phyloP scores from a whole-genome alignment of 2,329 filamentous ascomycete species.

The Colletotrichum trifolii region DNA sequence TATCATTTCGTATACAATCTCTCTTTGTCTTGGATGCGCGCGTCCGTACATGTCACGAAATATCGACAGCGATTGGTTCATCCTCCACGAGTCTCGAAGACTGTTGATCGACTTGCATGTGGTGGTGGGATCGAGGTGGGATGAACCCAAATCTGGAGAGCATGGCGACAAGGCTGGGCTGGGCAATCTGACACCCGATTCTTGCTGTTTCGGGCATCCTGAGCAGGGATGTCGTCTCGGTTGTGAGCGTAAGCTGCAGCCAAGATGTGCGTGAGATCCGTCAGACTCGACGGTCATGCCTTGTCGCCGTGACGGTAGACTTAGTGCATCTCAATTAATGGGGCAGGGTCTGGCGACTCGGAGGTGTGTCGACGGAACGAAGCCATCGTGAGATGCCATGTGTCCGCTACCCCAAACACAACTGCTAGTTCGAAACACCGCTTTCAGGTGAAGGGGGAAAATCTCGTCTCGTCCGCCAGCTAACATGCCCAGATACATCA shows the following conservation, averaged over 20 bases:
- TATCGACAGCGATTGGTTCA: neutral
- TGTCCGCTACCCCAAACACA: neutral
- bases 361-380: too few relatives aligned
- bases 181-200: conserved; percentile 3
- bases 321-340: neutral
- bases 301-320: neutral
- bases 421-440: neutral
- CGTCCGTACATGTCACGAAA: too few relatives aligned
- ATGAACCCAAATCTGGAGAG: neutral
- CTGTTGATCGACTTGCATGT: neutral
- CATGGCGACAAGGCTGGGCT: conserved; percentile 10
- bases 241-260: conserved; percentile 10
- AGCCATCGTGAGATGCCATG: too few relatives aligned
- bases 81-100: neutral
- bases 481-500: conserved; percentile 25
- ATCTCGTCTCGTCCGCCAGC: neutral
- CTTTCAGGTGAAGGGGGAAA: neutral
- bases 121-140: conserved; percentile 5
- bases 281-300: neutral
- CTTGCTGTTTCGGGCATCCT: neutral
- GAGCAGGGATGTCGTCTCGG: conserved; percentile 16
- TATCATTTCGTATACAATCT: conserved; percentile 2
- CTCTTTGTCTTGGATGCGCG: neutral
- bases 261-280: conserved; percentile 24
- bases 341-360: too few relatives aligned